Evolutionary conservation across 2,329 filamentous ascomycete genomes (phyloP).

Genomic region (Penicillium sp.): DNA sequence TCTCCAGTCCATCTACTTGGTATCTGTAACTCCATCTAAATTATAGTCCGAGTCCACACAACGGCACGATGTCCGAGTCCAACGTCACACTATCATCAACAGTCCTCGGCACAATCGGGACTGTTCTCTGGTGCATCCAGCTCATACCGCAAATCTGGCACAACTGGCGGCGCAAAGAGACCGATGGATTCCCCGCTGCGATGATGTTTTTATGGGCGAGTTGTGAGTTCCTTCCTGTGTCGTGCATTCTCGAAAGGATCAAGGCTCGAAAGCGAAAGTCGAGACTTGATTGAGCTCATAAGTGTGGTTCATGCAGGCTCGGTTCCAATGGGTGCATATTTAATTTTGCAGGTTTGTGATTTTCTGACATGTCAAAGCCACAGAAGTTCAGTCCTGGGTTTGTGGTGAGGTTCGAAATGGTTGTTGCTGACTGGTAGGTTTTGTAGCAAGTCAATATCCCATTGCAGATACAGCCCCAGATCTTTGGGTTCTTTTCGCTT

Average conservation of each 20-base stretch:
- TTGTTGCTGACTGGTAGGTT: neutral
- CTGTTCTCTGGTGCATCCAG: constrained; percentile 44
- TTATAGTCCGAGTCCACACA: neutral
- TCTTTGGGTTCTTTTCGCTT: constrained; percentile 52
- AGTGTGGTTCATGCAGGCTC: constrained; percentile 28
- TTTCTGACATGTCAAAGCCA: neutral
- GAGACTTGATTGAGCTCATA: neutral
- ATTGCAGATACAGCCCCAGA: constrained; percentile 57
- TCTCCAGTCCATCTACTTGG: neutral
- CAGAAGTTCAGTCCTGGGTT: neutral
- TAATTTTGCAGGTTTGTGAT: constrained; percentile 49
- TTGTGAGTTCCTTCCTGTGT: constrained; percentile 37
- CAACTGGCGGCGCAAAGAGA: constrained; percentile 62
- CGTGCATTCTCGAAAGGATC: too few relatives aligned
- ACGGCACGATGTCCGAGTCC: constrained; percentile 3
- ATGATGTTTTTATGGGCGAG: constrained; percentile 68
- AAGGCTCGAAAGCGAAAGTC: too few relatives aligned
- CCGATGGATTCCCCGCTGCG: constrained; percentile 59
- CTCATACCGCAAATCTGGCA: constrained; percentile 57
- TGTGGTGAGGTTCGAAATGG: too few relatives aligned
- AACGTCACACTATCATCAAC: constrained; percentile 39
- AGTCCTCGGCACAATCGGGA: constrained; percentile 44
- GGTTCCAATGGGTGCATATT: constrained; percentile 55
- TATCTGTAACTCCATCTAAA: too few relatives aligned
- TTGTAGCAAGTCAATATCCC: constrained; percentile 56